These are phyloP conservation scores for Tirmania nivea DNA, from an alignment of 495 filamentous ascomycete genomes.

Conservation along the genomic window DNA sequence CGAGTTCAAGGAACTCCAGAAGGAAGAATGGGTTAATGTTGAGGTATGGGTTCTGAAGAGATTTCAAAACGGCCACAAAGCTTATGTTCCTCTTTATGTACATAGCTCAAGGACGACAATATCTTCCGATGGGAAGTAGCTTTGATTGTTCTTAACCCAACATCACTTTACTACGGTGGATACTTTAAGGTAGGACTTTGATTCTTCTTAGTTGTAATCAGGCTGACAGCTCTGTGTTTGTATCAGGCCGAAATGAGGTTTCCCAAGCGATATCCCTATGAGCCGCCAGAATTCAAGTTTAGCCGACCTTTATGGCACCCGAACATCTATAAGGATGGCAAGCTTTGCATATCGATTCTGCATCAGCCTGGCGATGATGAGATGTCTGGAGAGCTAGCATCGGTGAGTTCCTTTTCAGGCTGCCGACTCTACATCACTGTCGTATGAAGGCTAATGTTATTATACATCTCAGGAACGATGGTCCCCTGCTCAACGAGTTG, in stretches of 20 bases:
- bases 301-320: slow-evolving; percentile 65
- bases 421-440: background rate
- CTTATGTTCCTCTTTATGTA: background rate
- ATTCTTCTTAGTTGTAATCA: background rate
- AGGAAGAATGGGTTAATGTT: slow-evolving; percentile 87
- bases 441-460: background rate
- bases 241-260: slow-evolving; percentile 58
- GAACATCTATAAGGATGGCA: slow-evolving; percentile 79
- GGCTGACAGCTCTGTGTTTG: background rate
- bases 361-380: slow-evolving; percentile 79
- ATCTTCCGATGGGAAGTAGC: slow-evolving; percentile 73
- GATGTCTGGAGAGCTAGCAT: slow-evolving; percentile 71
- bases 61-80: background rate
- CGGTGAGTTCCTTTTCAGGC: slow-evolving; percentile 13
- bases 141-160: slow-evolving; percentile 76
- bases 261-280: slow-evolving; percentile 70
- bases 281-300: slow-evolving; percentile 85
- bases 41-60: slow-evolving; percentile 31
- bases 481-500: slow-evolving; percentile 79
- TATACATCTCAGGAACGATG: slow-evolving; percentile 45
- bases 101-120: slow-evolving; percentile 48
- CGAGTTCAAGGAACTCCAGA: slow-evolving; percentile 60
- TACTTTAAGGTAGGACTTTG: slow-evolving; percentile 49
- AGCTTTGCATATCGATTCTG: slow-evolving; percentile 88
- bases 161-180: slow-evolving; percentile 75